Base-by-base conservation (phyloP, 108 stramenopile species). In the Skeletonema costatum region DNA sequence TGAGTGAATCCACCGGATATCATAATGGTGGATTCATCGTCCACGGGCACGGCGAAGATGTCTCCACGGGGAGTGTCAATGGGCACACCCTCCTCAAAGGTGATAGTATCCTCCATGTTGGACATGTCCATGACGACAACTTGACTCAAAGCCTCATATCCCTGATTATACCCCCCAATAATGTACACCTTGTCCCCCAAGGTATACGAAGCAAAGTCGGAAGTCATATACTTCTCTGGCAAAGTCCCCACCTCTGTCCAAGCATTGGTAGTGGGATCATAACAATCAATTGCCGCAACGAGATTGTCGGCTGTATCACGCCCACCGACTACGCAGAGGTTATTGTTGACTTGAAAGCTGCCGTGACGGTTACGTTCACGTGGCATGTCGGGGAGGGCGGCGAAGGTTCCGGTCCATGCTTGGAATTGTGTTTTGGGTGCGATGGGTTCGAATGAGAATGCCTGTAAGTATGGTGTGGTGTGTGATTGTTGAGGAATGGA, bases 1-100 rank as follows among this genome's bases (percentile, higher is more conserved):
- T 87, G 67, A 19, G 89, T 84, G 71, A 84, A 93, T 30, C 92
- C 92, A 44, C 92, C 90, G 1, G 86, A 70, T 6, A 89, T 50
- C 50, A 50, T 17, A 3, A 50, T n/a, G 79, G 68, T 81, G 86
- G 32, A 77, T 25, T 35, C 35, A n/a, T 19, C 68, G 6, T 71
- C 68, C 16, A 68, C 46, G 36, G 74, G 8, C 29, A 67, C 83
- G 32, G 59, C 85, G 33, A 68, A 60, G 10, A 87, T 68, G 63
- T 92, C 91, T 30, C 91, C 91, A 53, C 91, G 87, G 32, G 66
- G 71, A 13, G 56, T 61, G 2, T 59, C 32, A 19, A 92, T 59
- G 0, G 73, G 25, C 21, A 79, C 74, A 30, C 75, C 60, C 31
- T 50, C 64, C 11, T 70, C 72, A 31, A 87, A 71, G 11, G 50